These are phyloP conservation scores for Diaporthe australafricana DNA, from an alignment of 2,329 filamentous ascomycete genomes.

Conservation along the genomic window DNA sequence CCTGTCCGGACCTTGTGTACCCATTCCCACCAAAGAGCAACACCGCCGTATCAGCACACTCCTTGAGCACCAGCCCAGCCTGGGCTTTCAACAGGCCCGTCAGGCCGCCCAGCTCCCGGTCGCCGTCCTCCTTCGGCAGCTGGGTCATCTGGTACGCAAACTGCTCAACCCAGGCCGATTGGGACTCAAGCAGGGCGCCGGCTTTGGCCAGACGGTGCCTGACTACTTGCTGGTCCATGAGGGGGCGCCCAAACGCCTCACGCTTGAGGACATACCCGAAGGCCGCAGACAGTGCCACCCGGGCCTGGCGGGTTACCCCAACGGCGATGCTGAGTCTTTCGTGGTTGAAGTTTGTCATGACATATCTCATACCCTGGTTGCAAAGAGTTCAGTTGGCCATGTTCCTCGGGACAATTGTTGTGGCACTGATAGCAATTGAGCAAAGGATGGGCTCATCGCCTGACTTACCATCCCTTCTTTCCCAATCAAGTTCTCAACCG, in stretches of 20 bases:
- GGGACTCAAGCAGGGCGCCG: constrained; percentile 74
- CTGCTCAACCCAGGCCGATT: constrained; percentile 79
- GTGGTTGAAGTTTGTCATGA: constrained; percentile 86
- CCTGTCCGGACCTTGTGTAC: constrained; percentile 76
- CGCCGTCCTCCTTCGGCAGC: constrained; percentile 70
- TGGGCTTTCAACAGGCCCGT: constrained; percentile 81
- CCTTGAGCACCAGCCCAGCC: constrained; percentile 76
- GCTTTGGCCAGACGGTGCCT: constrained; percentile 78
- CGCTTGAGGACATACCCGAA: constrained; percentile 53
- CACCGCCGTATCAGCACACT: constrained; percentile 76
- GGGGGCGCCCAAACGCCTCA: constrained; percentile 56
- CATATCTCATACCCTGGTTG: constrained; percentile 75
- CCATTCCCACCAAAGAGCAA: constrained; percentile 81
- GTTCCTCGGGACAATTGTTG: not conserved
- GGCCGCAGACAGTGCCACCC: constrained; percentile 50
- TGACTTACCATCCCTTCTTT: constrained; percentile 61
- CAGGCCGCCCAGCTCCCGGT: constrained; percentile 75
- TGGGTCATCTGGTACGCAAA: constrained; percentile 76
- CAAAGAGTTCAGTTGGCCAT: not conserved
- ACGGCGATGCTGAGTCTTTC: constrained; percentile 77
- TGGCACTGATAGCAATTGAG: not conserved
- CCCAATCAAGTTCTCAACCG: constrained; percentile 77
- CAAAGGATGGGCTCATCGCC: not conserved
- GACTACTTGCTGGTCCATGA: constrained; percentile 82
- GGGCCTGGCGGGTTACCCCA: constrained; percentile 69